Conservation (phyloP, 148 eudicot species). For the Rhododendron ovatum region DNA sequence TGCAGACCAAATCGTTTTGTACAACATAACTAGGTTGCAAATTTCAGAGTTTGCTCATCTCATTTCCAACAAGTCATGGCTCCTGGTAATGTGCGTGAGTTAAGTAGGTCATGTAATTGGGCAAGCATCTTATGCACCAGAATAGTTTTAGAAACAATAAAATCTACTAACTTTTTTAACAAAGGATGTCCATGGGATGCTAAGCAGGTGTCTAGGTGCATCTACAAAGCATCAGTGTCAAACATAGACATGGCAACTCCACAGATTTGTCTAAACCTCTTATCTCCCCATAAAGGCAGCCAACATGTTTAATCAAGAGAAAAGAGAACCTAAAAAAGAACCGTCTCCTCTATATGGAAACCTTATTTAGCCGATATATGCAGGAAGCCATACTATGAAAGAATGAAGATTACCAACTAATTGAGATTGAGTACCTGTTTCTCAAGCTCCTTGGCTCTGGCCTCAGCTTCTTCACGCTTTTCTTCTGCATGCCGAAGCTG, state of each 20-base stretch:
- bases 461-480: slow-evolving; percentile 89
- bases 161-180: neutral
- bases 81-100: neutral
- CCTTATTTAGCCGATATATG: neutral
- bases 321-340: neutral
- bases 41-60: neutral
- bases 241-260: neutral
- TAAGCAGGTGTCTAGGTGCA: neutral
- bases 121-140: neutral
- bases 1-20: neutral
- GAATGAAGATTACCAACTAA: slow-evolving; percentile 3
- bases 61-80: neutral
- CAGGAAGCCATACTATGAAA: neutral
- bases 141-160: neutral
- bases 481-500: slow-evolving; percentile 83
- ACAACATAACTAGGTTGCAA: neutral
- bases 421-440: slow-evolving; percentile 57
- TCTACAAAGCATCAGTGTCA: neutral
- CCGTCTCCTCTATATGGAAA: neutral
- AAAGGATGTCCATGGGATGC: neutral
- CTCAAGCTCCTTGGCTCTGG: slow-evolving; percentile 86
- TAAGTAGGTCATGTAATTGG: neutral
- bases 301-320: neutral
- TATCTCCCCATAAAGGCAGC: neutral
- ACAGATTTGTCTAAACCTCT: neutral